Conservation (phyloP, 306 rosid species). For the Cucurbita maxima region DNA sequence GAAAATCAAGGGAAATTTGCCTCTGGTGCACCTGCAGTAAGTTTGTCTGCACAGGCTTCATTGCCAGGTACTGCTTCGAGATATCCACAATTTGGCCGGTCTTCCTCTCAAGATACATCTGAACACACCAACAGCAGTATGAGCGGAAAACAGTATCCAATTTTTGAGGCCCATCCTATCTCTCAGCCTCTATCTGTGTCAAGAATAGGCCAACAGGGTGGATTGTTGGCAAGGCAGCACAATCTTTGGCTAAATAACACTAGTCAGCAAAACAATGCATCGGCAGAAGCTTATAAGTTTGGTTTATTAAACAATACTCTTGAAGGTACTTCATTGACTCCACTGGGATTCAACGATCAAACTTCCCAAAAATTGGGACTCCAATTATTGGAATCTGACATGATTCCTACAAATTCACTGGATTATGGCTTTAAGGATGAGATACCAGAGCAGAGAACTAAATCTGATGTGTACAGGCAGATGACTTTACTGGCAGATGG, state of each 20-base stretch:
- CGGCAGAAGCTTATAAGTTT: constrained; percentile 10
- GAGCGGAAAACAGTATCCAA: constrained; percentile 21
- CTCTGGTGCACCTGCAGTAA: constrained; percentile 12
- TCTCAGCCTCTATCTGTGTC: constrained; percentile 15
- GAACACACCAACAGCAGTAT: constrained; percentile 3
- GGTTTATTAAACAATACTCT: constrained; percentile 12
- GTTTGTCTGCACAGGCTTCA: constrained; percentile 18
- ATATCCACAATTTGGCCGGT: constrained; percentile 16
- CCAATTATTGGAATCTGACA: constrained; percentile 10
- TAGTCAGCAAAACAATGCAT: constrained; percentile 18
- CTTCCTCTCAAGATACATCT: constrained; percentile 23
- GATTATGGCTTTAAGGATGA: constrained; percentile 15
- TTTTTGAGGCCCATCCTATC: constrained; percentile 23
- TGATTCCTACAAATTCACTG: constrained; percentile 16
- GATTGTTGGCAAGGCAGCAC: constrained; percentile 12
- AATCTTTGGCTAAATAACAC: constrained; percentile 18
- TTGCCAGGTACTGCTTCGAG: constrained; percentile 12
- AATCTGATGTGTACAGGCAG: constrained; percentile 3
- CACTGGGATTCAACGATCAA: constrained; percentile 14
- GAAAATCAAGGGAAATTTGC: constrained; percentile 20
- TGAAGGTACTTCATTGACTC: constrained; percentile 13
- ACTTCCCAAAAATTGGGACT: constrained; percentile 15
- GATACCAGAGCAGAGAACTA: constrained; percentile 9
- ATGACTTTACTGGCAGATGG: constrained; percentile 12
- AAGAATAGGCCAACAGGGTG: constrained; percentile 21